These are phyloP conservation scores for Globisporangium spiculum DNA, from an alignment of 352 stramenopile species.

Conservation along the genomic window DNA sequence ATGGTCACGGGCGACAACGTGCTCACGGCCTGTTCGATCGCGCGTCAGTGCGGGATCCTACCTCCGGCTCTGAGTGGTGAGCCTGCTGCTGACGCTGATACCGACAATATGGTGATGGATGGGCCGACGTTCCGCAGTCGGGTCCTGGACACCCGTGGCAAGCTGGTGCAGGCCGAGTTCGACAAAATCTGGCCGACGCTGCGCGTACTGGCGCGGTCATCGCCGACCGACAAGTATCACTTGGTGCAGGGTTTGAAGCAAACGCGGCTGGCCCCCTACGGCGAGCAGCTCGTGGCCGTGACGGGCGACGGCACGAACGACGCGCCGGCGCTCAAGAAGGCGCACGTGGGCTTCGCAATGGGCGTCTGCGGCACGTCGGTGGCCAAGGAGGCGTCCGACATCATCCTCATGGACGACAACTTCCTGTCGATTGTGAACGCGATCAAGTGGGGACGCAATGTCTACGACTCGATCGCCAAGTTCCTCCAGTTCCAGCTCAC, in stretches of 20 bases:
- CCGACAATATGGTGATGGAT: conserved; percentile 30
- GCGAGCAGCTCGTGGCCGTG: conserved; percentile 79
- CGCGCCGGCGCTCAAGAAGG: conserved; percentile 87
- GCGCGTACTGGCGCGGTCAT: conserved; percentile 89
- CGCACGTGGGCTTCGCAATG: conserved; percentile 91
- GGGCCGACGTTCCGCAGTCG: conserved; percentile 49
- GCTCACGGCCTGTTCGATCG: conserved; percentile 89
- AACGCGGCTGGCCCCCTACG: conserved; percentile 20
- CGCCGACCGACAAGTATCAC: conserved; percentile 88
- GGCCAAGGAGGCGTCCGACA: conserved; percentile 90
- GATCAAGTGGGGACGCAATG: conserved; percentile 90
- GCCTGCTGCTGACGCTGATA: conserved; percentile 22
- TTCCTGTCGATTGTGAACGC: conserved; percentile 91
- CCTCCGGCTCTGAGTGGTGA: not conserved
- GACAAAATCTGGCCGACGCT: conserved; percentile 82
- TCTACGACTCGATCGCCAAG: conserved; percentile 92
- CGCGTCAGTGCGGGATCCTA: conserved; percentile 85
- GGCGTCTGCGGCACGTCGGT: conserved; percentile 80
- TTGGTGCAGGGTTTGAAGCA: conserved; percentile 88
- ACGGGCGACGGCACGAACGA: conserved; percentile 94
- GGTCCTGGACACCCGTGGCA: conserved; percentile 44
- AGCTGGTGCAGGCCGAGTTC: conserved; percentile 63
- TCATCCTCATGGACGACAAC: conserved; percentile 91
- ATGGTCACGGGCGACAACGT: conserved; percentile 93
- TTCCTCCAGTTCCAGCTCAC: conserved; percentile 94